Base-by-base conservation (phyloP, 1,284 basidiomycete genomes). In the Grifola frondosa region DNA sequence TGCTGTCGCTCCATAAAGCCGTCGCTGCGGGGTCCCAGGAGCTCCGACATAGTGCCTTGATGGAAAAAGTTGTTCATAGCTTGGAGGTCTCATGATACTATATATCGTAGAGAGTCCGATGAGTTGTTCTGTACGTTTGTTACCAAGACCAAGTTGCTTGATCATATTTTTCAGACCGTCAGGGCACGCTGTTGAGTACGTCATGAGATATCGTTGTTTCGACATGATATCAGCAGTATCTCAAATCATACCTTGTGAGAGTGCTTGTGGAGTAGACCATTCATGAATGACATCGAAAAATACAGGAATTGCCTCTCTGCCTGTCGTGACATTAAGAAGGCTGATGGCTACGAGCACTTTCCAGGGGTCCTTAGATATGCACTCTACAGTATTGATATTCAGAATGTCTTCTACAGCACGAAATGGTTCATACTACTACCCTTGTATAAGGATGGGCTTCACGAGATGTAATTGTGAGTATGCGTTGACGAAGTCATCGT, bases 241-340 rank as follows among this genome's bases (percentile, higher is more conserved):
- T 35, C 17, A 17, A 20, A 46, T 32, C 43, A 37, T 33, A 44
- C 83, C 81, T 55, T 70, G 52, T 10, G 74, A 69, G 30, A 84
- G 66, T 8, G 65, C 69, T 37, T 62, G 62, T 10, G 83, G 72
- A 0, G 71, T 78, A 2, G 75, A 70, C 78, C 80, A 86, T 21
- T 56, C 66, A 6, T 60, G 49, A 5, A 81, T 55, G 23, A 86
- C 61, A 15, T 65, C 56, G 68, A 73, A 77, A 55, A 85, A 83
- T 6, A 75, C 61, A 3, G 78, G 78, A 20, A 81, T 67, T 9
- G 78, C 73, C 19, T 67, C 52, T 51, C 63, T 71, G n/a, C 74
- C 77, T 0, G 69, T 57, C 0, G 80, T 80, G 58, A 78, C 78
- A 55, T 81, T 81, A 9, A 81, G 66, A 5, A 81, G 63, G 20